A percentile compares a stretch with the other conserved stretches of the same genome.
phyloP scores from a whole-genome alignment of 495 filamentous ascomycete species.

The Aeminium ludgeri region DNA sequence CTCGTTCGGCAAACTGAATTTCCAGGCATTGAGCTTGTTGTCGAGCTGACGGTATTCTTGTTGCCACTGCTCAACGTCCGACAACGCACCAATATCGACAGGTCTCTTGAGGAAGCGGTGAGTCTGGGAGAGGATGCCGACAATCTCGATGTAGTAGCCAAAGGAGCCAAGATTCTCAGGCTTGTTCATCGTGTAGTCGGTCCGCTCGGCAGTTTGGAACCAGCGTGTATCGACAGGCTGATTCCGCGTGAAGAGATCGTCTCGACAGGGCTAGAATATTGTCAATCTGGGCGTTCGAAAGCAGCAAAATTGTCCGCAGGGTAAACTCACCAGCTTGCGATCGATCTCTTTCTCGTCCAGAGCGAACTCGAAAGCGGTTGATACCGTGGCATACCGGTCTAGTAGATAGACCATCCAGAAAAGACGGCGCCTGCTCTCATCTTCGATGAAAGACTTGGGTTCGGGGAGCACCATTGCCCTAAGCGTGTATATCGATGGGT shows the following conservation, averaged over 20 bases:
- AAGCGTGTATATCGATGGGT: conserved; percentile 68
- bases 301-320: too few relatives aligned
- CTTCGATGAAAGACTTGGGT: conserved; percentile 69
- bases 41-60: conserved; percentile 70
- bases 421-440: conserved; percentile 62
- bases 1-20: conserved; percentile 62
- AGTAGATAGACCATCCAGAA: conserved; percentile 91
- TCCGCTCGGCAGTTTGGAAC: conserved; percentile 39
- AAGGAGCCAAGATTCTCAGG: conserved; percentile 74
- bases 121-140: conserved; percentile 70
- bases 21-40: conserved; percentile 60
- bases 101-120: conserved; percentile 74
- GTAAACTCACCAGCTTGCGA: conserved; percentile 36
- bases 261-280: conserved; percentile 49
- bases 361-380: conserved; percentile 79
- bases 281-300: too few relatives aligned
- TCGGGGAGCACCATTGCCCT: conserved; percentile 68
- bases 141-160: conserved; percentile 69
- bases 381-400: conserved; percentile 74
- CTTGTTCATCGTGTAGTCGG: conserved; percentile 47
- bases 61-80: conserved; percentile 81
- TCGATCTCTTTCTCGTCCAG: conserved; percentile 79
- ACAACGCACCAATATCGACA: conserved; percentile 67
- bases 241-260: conserved; percentile 71
- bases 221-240: conserved; percentile 68